Evolutionary conservation across 768 basidiomycete species (phyloP), one percentile per base, ranked within the genome.

Genomic region (Leccinellum albellum): DNA sequence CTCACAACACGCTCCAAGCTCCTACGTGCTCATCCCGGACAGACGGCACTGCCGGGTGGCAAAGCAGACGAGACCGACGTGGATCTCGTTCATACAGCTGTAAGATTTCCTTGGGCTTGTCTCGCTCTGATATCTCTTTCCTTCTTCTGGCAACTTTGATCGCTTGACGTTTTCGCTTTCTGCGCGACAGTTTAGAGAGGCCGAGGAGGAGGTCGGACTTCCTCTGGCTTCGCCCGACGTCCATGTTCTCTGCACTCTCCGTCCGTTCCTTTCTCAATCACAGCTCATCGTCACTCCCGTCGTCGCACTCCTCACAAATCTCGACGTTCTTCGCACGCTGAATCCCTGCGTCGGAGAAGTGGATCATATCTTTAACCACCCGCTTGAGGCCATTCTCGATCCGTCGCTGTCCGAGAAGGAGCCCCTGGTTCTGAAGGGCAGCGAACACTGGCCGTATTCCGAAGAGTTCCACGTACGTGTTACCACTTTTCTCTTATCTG

Each of bases 21-120:
- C 3, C 76, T 92, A 12, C 76, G 89, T 28, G 82, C 86, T 0
- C 89, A 92, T 70, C 85, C 89, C 4, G 90, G 88, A 17, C 86
- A 92, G 67, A 91, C 89, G 4, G 91, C 91, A 1, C 70, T 94
- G 0, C 92, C 92, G 0, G 92, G 92, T 15, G 92, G 92, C 3
- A 89, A 86, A 64, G 78, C 80, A 35, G 92, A 94, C 60, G 78
- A 81, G 4, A 76, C 68, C 3, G 94, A 96, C 70, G 61, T 64
- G 2, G 79, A 81, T 66, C 75, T 89, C 2, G 71, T 86, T 10
- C 73, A 80, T 44, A 91, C 94, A 45, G 94, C 94, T 17, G 94
- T 94, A 70, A 70, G 89, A 14, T 20, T 72, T 20, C 52, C 28
- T 20, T 7, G 42, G 12, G 12, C 24, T 6, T 42, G 6, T 15